Base-by-base conservation (phyloP, 2,329 filamentous ascomycete genomes). In the Neocucurbitaria cava region DNA sequence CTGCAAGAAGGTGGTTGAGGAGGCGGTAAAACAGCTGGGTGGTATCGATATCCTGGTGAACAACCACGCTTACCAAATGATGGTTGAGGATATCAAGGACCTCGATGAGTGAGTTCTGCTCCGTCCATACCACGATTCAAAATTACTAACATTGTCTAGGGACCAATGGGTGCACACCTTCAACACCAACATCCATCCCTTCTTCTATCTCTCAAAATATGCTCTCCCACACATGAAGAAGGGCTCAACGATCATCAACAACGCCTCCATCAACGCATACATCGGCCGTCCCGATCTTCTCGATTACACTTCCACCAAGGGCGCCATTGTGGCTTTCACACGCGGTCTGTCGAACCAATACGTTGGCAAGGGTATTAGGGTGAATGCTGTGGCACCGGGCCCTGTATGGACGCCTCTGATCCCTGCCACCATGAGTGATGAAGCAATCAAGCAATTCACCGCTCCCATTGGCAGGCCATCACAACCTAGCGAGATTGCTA, bases 161-260 rank as follows among this genome's bases (percentile, higher is more conserved):
- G 89, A 91, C 5, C 90, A 95, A 78, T 95, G 90, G 90, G 66
- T 88, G 46, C 81, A 87, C 54, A 94, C 90, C 0, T 94, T 96
- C 77, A 82, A 91, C 75, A 90, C 87, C 43, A 96, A 95, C 78
- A 92, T 95, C 68, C 89, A 94, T 75, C 84, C 89, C 3, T 89
- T 87, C 79, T 95, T 92, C 81, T 94, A 87, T 78, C 81, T 94
- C 31, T 83, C 90, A 56, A 95, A 95, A 74, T 91, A 93, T 69
- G 77, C 83, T 11, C 81, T 95, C 10, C 87, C 86, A 0, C 88
- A 93, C 75, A 89, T 95, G 86, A 84, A 85, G 69, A 74, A 76
- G n/a, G 91, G 91, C 31, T 83, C 86, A 51, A 87, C 86, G 23
- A 92, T 96, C 73, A 92, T 96, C 82, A 95, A 94, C 79, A 92